Conservation (phyloP, 2,329 filamentous ascomycete genomes). For the Ustulina deusta region DNA sequence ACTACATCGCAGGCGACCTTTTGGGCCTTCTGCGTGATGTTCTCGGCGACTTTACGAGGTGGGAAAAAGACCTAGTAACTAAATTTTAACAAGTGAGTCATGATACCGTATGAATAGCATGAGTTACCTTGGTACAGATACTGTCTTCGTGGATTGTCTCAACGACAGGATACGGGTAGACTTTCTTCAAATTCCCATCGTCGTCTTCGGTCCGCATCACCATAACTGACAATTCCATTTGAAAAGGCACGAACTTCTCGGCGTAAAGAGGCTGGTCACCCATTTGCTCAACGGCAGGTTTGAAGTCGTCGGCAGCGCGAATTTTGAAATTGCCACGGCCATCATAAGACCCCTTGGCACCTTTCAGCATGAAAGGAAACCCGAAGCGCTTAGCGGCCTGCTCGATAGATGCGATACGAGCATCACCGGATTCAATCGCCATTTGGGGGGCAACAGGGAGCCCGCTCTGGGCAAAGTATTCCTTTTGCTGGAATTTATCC, state of each 20-base stretch:
- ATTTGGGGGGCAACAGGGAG: constrained; percentile 80
- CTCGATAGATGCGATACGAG: constrained; percentile 70
- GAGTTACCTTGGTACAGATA: constrained; percentile 85
- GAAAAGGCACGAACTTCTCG: constrained; percentile 89
- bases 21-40: constrained; percentile 74
- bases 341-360: constrained; percentile 90
- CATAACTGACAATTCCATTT: constrained; percentile 91
- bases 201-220: constrained; percentile 88
- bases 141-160: constrained; percentile 96
- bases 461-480: constrained; percentile 74
- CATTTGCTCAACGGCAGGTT: constrained; percentile 76
- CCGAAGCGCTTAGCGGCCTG: constrained; percentile 74
- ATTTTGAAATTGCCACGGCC: constrained; percentile 77
- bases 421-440: constrained; percentile 67
- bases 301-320: constrained; percentile 59
- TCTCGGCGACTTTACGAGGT: constrained; percentile 74
- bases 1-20: constrained; percentile 84
- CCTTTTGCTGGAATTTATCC: constrained; percentile 93
- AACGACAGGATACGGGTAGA: constrained; percentile 85
- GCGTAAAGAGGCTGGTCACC: constrained; percentile 82
- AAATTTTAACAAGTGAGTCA: background rate
- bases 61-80: constrained; percentile 75
- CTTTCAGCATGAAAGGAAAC: constrained; percentile 93
- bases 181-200: constrained; percentile 59
- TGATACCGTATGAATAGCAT: background rate